These are phyloP conservation scores for Penstemon barbatus DNA, from an alignment of 257 asterid species.

Conservation along the genomic window DNA sequence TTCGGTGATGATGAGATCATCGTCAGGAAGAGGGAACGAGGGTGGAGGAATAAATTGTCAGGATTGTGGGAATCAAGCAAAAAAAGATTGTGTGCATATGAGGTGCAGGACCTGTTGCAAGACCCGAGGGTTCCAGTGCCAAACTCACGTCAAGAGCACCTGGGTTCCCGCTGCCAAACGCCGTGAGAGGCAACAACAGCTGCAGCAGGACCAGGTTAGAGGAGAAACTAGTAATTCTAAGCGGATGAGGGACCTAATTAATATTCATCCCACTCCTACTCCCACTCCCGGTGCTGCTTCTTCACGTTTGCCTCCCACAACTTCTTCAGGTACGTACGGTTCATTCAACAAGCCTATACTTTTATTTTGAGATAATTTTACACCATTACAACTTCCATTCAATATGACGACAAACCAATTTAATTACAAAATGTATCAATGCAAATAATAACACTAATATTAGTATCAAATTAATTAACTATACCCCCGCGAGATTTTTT, in stretches of 20 bases:
- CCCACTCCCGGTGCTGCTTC: slow-evolving; percentile 19
- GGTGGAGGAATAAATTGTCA: slow-evolving; percentile 43
- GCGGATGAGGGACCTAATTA: slow-evolving; percentile 31
- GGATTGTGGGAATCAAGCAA: slow-evolving; percentile 76
- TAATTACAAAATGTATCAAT: too few relatives aligned
- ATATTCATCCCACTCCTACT: slow-evolving; percentile 14
- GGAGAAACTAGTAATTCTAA: slow-evolving; percentile 24
- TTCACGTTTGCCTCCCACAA: neutral
- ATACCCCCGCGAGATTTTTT: too few relatives aligned
- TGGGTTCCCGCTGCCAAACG: slow-evolving; percentile 69
- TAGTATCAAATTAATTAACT: too few relatives aligned
- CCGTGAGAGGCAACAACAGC: slow-evolving; percentile 52
- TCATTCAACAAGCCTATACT: too few relatives aligned
- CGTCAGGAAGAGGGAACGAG: slow-evolving; percentile 24
- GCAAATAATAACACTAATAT: too few relatives aligned
- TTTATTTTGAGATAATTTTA: too few relatives aligned
- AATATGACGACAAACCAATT: too few relatives aligned
- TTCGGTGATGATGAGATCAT: slow-evolving; percentile 22
- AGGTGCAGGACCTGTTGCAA: slow-evolving; percentile 68
- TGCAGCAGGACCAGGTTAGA: slow-evolving; percentile 1
- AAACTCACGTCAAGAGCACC: slow-evolving; percentile 65
- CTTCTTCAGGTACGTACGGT: too few relatives aligned
- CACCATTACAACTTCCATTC: too few relatives aligned
- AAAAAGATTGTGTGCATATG: slow-evolving; percentile 61
- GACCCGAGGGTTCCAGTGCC: slow-evolving; percentile 61